Evolutionary conservation across 148 eudicot genomes (phyloP), one percentile per base, ranked within the genome.

Genomic region (Fagopyrum esculentum): DNA sequence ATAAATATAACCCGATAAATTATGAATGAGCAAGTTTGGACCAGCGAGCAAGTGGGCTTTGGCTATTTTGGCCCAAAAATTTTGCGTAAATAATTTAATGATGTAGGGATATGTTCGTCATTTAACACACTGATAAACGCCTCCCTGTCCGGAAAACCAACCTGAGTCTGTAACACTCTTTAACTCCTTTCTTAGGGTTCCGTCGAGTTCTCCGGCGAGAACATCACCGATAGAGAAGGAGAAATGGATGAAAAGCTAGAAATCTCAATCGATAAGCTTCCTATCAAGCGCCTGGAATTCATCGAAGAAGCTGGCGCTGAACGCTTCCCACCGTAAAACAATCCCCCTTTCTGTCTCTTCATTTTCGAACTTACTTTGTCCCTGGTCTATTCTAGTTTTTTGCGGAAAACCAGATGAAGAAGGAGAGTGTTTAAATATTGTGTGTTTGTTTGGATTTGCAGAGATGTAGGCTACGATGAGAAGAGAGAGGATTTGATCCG

Each of bases 231-330:
- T 22, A 15, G 74, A 49, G 74, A 46, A 40, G 30, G 35, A 15
- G 40, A 81, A 80, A 92, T 85, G 89, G 90, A 86, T 17, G 79
- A 76, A 29, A 75, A 86, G 73, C 40, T 90, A 69, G 84, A 80
- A 50, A 85, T 95, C 29, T 95, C 98, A 3, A 75, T 95, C 30
- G 98, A 94, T 73, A 94, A 91, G 83, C 98, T 94, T 57, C 98
- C 97, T 0, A 84, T 92, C 78, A 94, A 90, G 80, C 93, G 98
- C 51, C 73, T 90, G 11, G 93, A 91, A 4, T 68, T 77, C 72
- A 85, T 94, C 50, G 98, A 94, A 86, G 98, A 94, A 78, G 82
- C 87, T 52, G 98, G 98, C 75, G 55, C 78, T 61, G 98, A 95
- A 79, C 89, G 81, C 70, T 95, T 92, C 64, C 91, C 97, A 46